Conservation (phyloP, 495 filamentous ascomycete species). For the Penicillium samsonianum region DNA sequence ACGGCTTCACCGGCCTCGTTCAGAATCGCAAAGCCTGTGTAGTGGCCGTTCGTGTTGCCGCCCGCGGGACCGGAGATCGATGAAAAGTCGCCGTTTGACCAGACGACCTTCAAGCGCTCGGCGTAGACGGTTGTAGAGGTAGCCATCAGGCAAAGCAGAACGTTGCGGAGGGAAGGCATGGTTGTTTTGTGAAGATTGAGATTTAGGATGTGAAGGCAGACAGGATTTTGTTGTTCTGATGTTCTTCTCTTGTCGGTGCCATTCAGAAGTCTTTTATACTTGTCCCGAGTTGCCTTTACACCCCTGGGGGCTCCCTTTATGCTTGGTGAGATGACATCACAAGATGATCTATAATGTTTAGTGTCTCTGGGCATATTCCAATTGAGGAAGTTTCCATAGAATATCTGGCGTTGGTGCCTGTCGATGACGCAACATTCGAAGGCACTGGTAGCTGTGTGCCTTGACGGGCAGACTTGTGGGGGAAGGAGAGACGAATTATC, state of each 20-base stretch:
- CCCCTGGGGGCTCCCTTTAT: not conserved
- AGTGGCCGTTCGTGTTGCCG: constrained; percentile 18
- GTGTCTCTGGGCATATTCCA: not conserved
- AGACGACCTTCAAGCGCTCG: constrained; percentile 23
- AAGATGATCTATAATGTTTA: not conserved
- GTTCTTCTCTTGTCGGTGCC: not conserved
- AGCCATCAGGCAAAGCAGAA: constrained; percentile 18
- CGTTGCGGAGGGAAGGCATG: constrained; percentile 17
- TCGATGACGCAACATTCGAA: not conserved
- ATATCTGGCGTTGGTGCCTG: not conserved
- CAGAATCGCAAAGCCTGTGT: constrained; percentile 21
- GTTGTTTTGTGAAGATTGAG: not conserved
- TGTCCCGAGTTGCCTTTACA: not conserved
- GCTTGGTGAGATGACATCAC: not conserved
- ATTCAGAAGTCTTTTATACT: not conserved
- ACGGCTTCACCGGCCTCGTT: constrained; percentile 21
- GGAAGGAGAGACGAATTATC: not conserved
- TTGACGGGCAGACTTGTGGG: not conserved
- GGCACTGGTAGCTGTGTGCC: not conserved
- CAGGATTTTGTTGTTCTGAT: not conserved
- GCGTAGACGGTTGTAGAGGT: constrained; percentile 14
- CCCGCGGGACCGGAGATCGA: constrained; percentile 21
- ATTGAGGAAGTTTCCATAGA: not conserved
- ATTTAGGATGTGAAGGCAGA: not conserved
- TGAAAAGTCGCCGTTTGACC: constrained; percentile 21